phyloP scores from a whole-genome alignment of 2,329 filamentous ascomycete genomes.

The Fusarium sp. region DNA sequence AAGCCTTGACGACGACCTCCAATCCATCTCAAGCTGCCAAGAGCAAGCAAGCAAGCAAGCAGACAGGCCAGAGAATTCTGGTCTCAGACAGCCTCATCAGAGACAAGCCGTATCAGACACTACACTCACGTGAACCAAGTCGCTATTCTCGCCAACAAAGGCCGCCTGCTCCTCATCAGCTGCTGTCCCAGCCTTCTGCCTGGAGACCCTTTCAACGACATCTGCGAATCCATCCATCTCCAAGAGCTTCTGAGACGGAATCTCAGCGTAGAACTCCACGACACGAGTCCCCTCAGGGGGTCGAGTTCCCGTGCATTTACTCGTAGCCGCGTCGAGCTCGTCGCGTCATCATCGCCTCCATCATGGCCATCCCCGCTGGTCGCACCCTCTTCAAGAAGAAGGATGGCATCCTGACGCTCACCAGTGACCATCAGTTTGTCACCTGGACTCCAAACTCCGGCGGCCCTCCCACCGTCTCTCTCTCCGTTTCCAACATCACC shows the following conservation, averaged over 20 bases:
- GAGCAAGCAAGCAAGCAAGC: background rate
- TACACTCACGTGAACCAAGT: background rate
- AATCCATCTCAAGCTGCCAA: constrained; percentile 11
- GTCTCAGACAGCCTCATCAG: background rate
- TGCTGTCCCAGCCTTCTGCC: background rate
- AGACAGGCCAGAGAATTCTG: background rate
- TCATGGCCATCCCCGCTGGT: constrained; percentile 72
- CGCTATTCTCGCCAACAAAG: background rate
- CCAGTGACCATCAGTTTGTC: constrained; percentile 77
- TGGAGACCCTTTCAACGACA: background rate
- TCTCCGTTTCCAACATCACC: constrained; percentile 81
- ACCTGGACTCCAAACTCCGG: constrained; percentile 82
- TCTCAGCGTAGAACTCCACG: background rate
- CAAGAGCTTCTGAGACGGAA: background rate
- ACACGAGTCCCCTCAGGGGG: background rate
- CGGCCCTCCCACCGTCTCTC: constrained; percentile 73
- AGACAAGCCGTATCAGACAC: background rate
- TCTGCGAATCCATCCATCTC: constrained; percentile 11
- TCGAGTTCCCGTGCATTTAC: background rate
- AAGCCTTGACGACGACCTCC: constrained; percentile 20
- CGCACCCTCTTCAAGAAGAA: constrained; percentile 93
- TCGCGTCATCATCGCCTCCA: constrained; percentile 11
- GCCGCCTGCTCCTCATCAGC: background rate
- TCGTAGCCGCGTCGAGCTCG: background rate
- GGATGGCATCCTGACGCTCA: constrained; percentile 84